A percentile compares a stretch with the other conserved stretches of the same genome.
phyloP scores from a whole-genome alignment of 441 rosid genomes.

The Erodium moschatum region DNA sequence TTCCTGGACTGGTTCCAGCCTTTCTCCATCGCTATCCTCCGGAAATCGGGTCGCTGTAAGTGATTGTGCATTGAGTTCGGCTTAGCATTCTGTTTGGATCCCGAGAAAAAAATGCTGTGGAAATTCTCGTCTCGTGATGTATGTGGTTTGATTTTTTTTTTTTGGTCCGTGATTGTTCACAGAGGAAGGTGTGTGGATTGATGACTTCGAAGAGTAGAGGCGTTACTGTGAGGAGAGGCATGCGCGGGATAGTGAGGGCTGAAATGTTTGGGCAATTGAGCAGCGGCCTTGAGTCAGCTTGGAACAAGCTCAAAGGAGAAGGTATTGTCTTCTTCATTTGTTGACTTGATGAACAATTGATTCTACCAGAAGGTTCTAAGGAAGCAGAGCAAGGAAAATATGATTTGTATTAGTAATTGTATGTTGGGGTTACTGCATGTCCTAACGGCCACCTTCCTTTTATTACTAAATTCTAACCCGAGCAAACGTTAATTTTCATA shows the following conservation, averaged over 20 bases:
- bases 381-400: too few relatives aligned
- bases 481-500: too few relatives aligned
- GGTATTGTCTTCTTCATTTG: constrained; percentile 32
- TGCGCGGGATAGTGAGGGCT: constrained; percentile 46
- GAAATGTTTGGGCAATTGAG: constrained; percentile 96
- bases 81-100: not conserved
- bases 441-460: too few relatives aligned
- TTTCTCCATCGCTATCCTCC: constrained; percentile 34
- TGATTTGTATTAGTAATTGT: too few relatives aligned
- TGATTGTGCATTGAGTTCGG: not conserved
- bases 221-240: constrained; percentile 28
- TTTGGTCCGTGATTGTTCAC: constrained; percentile 13
- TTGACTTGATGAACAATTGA: not conserved
- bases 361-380: too few relatives aligned
- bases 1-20: not conserved
- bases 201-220: constrained; percentile 42
- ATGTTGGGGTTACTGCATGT: too few relatives aligned
- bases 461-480: too few relatives aligned
- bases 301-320: constrained; percentile 96
- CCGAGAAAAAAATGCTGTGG: not conserved
- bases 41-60: constrained; percentile 49
- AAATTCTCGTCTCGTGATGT: not conserved
- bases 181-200: constrained; percentile 64
- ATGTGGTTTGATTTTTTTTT: not conserved
- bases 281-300: constrained; percentile 85